These are phyloP conservation scores for Quercus glauca DNA, from an alignment of 306 rosid genomes.

Conservation along the genomic window DNA sequence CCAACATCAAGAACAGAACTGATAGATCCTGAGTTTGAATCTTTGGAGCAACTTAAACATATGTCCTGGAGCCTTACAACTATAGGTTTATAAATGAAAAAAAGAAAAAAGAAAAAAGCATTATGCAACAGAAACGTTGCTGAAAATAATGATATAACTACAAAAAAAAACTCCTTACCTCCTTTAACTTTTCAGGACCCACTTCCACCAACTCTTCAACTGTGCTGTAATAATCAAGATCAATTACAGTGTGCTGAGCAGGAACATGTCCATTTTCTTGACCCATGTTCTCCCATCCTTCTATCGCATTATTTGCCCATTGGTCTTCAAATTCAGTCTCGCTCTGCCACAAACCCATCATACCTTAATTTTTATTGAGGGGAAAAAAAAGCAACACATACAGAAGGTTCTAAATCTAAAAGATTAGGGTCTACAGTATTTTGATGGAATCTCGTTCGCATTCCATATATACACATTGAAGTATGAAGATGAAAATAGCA, in stretches of 20 bases:
- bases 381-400: not conserved
- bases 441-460: not conserved
- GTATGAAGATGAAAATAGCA: not conserved
- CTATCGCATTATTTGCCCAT: conserved; percentile 62
- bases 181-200: conserved; percentile 90
- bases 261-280: conserved; percentile 64
- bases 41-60: not conserved
- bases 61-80: not conserved
- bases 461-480: not conserved
- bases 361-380: not conserved
- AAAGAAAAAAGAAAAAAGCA: not conserved
- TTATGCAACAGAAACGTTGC: not conserved
- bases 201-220: conserved; percentile 84
- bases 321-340: conserved; percentile 76
- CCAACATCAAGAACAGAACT: not conserved
- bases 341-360: conserved; percentile 50
- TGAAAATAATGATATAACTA: not conserved
- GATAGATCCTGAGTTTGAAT: not conserved
- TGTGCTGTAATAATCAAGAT: conserved; percentile 86
- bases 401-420: not conserved
- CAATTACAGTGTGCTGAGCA: conserved; percentile 52
- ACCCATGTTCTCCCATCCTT: conserved; percentile 69
- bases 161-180: conserved; percentile 39
- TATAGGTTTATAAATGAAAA: not conserved
- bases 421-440: not conserved